A percentile compares a stretch with the other conserved stretches of the same genome.
Evolutionary conservation across 306 rosid species (phyloP).

Genomic region (Ammopiptanthus mongolicus): DNA sequence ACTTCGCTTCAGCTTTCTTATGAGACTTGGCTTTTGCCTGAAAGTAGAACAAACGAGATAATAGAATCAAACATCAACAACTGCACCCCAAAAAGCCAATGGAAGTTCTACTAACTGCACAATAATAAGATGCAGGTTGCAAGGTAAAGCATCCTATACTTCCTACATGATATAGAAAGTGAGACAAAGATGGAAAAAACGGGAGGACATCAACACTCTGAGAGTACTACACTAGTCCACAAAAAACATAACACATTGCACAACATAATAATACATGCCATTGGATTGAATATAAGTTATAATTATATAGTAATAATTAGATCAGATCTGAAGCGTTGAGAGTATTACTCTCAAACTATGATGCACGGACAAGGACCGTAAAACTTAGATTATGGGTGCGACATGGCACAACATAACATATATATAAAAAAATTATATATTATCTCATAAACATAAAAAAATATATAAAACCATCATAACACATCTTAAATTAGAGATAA

Average conservation of each 20-base stretch:
- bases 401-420: not conserved
- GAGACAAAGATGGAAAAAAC: not conserved
- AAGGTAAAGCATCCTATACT: not conserved
- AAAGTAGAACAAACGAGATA: not conserved
- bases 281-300: not conserved
- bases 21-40: slow-evolving; percentile 91
- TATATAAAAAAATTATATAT: too few species aligned
- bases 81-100: not conserved
- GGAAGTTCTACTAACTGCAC: not conserved
- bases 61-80: slow-evolving; percentile 5
- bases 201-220: not conserved
- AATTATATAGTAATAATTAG: not conserved
- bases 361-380: not conserved
- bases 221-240: not conserved
- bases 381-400: not conserved
- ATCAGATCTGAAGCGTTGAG: not conserved
- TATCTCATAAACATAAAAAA: not conserved
- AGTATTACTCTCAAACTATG: not conserved
- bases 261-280: not conserved
- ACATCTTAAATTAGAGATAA: not conserved
- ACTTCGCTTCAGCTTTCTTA: slow-evolving; percentile 51
- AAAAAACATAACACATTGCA: not conserved
- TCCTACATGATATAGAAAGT: not conserved
- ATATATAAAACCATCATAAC: too few species aligned
- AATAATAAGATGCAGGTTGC: not conserved